Percentiles rank a stretch among this genome's conserved stretches.
Evolutionary conservation across 768 basidiomycete genomes (phyloP).

Genomic region (Mycena vitilis): DNA sequence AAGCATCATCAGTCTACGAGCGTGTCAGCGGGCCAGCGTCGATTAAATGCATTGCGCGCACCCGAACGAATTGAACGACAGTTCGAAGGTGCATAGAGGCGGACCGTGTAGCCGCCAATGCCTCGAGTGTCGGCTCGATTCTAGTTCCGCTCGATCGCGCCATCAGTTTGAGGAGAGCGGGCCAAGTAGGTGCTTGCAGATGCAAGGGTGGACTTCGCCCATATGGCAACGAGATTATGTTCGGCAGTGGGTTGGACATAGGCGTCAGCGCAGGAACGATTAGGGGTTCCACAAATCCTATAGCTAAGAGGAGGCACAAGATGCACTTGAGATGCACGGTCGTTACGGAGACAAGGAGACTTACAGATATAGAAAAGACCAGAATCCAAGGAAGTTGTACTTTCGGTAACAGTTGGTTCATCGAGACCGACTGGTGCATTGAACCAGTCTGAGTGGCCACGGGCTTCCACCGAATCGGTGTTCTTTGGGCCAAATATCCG

Average conservation of each 20-base stretch:
- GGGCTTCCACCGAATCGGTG: too few species aligned
- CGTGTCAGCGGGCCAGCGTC: neutral
- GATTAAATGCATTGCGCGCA: conserved; percentile 43
- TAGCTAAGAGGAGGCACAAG: too few species aligned
- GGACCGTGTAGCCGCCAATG: conserved; percentile 66
- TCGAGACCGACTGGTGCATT: too few species aligned
- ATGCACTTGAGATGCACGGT: too few species aligned
- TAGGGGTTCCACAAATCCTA: conserved; percentile 72
- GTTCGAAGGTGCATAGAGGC: conserved; percentile 71
- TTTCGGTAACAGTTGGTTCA: too few species aligned
- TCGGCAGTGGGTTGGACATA: conserved; percentile 70
- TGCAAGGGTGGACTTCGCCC: conserved; percentile 76
- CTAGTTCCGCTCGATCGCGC: conserved; percentile 77
- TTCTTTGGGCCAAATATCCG: too few species aligned
- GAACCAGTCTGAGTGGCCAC: too few species aligned
- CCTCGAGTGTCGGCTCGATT: conserved; percentile 78
- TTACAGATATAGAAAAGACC: too few species aligned
- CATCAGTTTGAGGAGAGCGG: conserved; percentile 78
- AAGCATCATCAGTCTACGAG: conserved; percentile 70
- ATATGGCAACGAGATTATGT: conserved; percentile 79
- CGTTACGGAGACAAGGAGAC: too few species aligned
- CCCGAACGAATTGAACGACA: conserved; percentile 85
- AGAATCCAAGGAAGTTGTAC: too few species aligned
- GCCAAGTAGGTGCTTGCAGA: conserved; percentile 81
- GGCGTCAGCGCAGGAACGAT: conserved; percentile 59